Evolutionary conservation across 169 alveolate genomes (phyloP), one percentile per base, ranked within the genome.

Genomic region (Toxoplasma gondii): DNA sequence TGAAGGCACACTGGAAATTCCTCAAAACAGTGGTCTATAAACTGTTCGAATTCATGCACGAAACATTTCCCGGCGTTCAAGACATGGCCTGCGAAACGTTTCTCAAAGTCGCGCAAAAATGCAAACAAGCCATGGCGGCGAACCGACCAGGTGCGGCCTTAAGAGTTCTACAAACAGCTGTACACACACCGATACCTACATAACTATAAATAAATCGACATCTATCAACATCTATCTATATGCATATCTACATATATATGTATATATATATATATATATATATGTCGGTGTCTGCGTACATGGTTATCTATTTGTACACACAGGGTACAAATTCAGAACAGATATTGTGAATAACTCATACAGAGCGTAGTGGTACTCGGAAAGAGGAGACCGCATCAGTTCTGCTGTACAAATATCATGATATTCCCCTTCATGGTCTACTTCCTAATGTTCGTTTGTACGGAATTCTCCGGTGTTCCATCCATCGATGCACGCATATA

Each of bases 11-110:
- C 97, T 99, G 99, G 99, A 97, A 98, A 92, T 99, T 99, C 96
- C 96, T 99, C 90, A 98, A 98, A 96, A 99, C 99, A 5, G 99
- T 99, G 45, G 97, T 99, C 84, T 98, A 98, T 96, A 99, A 99
- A 96, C 97, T 99, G 70, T 99, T 99, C 96, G 99, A 99, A 96
- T 99, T 99, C 96, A 99, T 99, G 99, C 99, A 99, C 82, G 99
- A 99, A 96, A 96, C 99, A 38, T 99, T 98, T 94, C 99, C 99
- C 44, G 99, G 99, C 38, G 99, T 99, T 19, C 99, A 99, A 96
- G 99, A 99, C 95, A 99, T 99, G 99, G 99, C 99, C 9, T 98
- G 99, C 93, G 99, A 99, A 80, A 99, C 99, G 2, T 99, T 99
- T 96, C 95, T 99, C 91, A 98, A 98, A 91, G 98, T 99, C 39